Percentiles rank a stretch among this genome's conserved stretches.
Evolutionary conservation across 1,284 basidiomycete species (phyloP).

Genomic region (Trichosporon asahii): DNA sequence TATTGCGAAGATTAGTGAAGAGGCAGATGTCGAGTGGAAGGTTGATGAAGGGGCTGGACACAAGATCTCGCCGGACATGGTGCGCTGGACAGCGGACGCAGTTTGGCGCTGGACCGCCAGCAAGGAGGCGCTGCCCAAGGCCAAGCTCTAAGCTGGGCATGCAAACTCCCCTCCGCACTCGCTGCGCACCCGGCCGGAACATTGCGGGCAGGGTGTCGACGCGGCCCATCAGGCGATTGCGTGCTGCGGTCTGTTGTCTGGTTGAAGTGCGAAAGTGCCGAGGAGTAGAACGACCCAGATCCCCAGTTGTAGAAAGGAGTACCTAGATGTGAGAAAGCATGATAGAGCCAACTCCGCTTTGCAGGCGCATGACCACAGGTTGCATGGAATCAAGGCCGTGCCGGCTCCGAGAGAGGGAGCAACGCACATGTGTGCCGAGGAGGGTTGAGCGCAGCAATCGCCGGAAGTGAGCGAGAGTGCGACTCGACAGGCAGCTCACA

Average conservation of each 20-base stretch:
- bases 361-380: background rate
- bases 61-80: conserved; percentile 13
- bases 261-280: background rate
- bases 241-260: no score
- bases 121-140: background rate
- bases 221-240: background rate
- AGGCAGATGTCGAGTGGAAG: conserved; percentile 12
- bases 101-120: conserved; percentile 13
- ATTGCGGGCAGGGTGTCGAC: background rate
- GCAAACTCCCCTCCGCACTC: background rate
- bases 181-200: background rate
- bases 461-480: background rate
- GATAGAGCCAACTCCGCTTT: background rate
- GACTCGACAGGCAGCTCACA: background rate
- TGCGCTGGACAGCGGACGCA: conserved; percentile 12
- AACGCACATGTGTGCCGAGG: background rate
- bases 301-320: background rate
- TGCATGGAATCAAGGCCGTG: background rate
- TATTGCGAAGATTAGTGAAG: background rate
- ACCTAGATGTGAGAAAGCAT: background rate
- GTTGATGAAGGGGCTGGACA: conserved; percentile 10
- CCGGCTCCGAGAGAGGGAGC: background rate
- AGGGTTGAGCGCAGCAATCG: background rate
- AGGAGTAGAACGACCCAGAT: background rate
- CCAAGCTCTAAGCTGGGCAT: conserved; percentile 1